Evolutionary conservation across 176 grass and related monocot species (phyloP).

Genomic region (Phyllostachys edulis): DNA sequence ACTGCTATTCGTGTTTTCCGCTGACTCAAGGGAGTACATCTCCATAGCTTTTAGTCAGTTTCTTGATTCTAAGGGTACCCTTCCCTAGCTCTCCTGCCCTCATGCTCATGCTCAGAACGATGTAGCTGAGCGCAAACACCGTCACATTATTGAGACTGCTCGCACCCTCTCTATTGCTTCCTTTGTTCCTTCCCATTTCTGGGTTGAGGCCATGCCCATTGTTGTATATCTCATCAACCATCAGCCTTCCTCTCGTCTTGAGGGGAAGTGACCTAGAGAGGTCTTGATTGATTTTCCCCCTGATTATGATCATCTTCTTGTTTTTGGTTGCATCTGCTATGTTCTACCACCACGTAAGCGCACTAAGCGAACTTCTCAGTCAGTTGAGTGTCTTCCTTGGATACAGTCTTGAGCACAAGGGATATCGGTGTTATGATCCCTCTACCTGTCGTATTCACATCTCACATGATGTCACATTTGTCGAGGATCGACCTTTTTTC

Average conservation of each 20-base stretch:
- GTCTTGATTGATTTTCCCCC: neutral
- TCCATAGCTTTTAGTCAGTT: neutral
- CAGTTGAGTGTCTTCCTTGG: neutral
- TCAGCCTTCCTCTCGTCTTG: neutral
- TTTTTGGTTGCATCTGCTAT: neutral
- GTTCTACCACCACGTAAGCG: neutral
- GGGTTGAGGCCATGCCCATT: no score
- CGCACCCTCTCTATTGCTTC: no score
- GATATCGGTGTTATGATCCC: neutral
- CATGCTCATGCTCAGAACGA: neutral
- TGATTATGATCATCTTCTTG: neutral
- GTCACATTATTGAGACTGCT: neutral
- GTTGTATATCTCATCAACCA: neutral
- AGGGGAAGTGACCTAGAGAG: neutral
- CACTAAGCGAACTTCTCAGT: neutral
- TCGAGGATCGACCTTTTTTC: neutral
- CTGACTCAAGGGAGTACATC: neutral
- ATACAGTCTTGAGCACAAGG: neutral
- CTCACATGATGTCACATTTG: neutral
- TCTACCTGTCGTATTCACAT: neutral
- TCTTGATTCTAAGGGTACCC: neutral
- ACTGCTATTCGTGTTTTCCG: neutral
- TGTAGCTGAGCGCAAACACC: neutral
- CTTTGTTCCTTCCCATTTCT: no score
- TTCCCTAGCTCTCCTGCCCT: neutral